Percentiles rank a stretch among this genome's conserved stretches.
Conservation (phyloP, 768 basidiomycete genomes). For the Termitomyces titanicus region DNA sequence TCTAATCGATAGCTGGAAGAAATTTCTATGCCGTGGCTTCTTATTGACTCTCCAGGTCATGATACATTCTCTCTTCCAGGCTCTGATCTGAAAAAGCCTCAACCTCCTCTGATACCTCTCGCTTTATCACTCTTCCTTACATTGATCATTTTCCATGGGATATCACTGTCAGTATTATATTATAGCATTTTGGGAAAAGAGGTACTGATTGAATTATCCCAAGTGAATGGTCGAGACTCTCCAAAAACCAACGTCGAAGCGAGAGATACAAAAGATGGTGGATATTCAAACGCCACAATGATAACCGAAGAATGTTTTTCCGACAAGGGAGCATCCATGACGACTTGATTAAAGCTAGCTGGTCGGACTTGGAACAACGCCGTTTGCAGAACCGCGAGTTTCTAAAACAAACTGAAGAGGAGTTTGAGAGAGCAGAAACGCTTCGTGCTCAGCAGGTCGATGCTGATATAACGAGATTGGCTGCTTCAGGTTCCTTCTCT, state of each 20-base stretch:
- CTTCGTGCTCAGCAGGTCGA: not conserved
- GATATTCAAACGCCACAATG: not conserved
- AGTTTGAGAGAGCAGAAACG: not conserved
- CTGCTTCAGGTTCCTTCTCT: not conserved
- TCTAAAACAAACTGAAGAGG: not conserved
- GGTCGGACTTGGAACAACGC: not conserved
- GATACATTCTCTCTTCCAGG: not conserved
- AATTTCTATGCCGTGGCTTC: not conserved
- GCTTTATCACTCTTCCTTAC: not conserved
- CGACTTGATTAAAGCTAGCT: not conserved
- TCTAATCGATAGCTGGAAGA: not conserved
- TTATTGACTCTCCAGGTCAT: not conserved
- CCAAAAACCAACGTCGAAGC: not conserved
- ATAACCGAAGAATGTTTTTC: not conserved
- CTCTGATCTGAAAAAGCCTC: no score
- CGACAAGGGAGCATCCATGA: not conserved
- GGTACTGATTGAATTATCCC: not conserved
- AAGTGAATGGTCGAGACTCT: not conserved
- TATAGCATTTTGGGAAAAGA: not conserved
- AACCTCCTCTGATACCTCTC: not conserved
- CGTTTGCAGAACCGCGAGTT: not conserved
- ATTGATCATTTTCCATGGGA: not conserved
- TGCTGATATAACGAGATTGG: not conserved
- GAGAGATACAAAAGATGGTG: not conserved
- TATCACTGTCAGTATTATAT: not conserved